These are phyloP conservation scores for Neurospora tetraspora DNA, from an alignment of 495 filamentous ascomycete genomes.

Conservation along the genomic window DNA sequence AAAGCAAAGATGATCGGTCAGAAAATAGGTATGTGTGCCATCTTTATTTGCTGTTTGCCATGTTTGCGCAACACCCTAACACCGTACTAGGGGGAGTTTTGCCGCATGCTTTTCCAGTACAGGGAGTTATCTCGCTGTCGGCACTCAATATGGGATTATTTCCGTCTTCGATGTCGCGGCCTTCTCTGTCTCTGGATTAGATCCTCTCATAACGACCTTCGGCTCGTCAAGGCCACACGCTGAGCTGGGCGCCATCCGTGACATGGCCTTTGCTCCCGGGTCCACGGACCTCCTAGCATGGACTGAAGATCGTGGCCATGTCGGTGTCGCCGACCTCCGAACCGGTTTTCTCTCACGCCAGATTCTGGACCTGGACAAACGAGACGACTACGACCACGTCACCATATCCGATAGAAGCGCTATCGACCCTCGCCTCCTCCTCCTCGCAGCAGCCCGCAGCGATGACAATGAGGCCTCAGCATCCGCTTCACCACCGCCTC, in stretches of 20 bases:
- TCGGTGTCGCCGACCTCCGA: constrained; percentile 78
- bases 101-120: constrained; percentile 44
- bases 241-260: constrained; percentile 70
- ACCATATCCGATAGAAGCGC: constrained; percentile 32
- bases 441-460: not conserved
- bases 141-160: constrained; percentile 48
- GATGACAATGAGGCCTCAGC: not conserved
- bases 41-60: not conserved
- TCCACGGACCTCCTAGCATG: constrained; percentile 89
- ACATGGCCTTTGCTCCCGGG: constrained; percentile 83
- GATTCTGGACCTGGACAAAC: constrained; percentile 51
- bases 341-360: constrained; percentile 68
- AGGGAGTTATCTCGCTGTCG: constrained; percentile 42
- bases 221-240: constrained; percentile 47
- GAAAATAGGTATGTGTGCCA: constrained; percentile 21
- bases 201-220: constrained; percentile 35
- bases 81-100: constrained; percentile 38
- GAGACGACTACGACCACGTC: constrained; percentile 45
- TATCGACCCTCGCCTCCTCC: constrained; percentile 39
- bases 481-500: constrained; percentile 1
- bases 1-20: constrained; percentile 34
- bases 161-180: constrained; percentile 38
- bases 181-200: constrained; percentile 24
- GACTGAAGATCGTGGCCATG: constrained; percentile 78
- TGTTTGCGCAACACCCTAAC: constrained; percentile 6